Base-by-base conservation (phyloP, 2,329 filamentous ascomycete species). In the Xylaria hypoxylon region DNA sequence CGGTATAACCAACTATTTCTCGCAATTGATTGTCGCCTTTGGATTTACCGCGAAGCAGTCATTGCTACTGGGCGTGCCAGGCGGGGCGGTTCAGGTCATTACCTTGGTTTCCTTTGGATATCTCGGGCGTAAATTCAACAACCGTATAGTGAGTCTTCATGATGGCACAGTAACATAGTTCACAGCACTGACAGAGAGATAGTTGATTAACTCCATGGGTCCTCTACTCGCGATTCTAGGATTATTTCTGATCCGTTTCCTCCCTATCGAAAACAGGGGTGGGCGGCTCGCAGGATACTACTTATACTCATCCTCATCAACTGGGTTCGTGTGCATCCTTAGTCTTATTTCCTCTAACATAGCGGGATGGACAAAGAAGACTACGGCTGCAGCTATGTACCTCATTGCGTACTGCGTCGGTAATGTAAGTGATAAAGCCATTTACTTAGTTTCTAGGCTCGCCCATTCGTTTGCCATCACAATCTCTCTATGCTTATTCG, bases 241-340 rank as follows among this genome's bases (percentile, higher is more conserved):
- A 47, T 85, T 90, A 79, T 78, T 89, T 0, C 81, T 91, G n/a
- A 88, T 92, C 64, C 85, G 90, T 10, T 87, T 86, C 2, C 79
- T 92, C 3, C 87, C 88, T 0, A 74, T 87, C 3, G 75, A 79
- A n/a, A 87, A 87, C 70, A 86, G 85, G 66, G 81, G 79, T 1
- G 90, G 89, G 11, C 82, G 87, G 0, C 80, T 91, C 11, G 83
- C 88, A 1, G 89, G 88, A 0, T 92, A 90, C 75, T 92, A 91
- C 77, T 78, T 92, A 57, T 90, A 87, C 0, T 84, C 87, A 72
- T 84, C 87, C 1, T 82, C 81, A 11, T 84, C 89, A 0, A 88
- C 87, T 0, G 82, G 87, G 0, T 91, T 91, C 68, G 89, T 91
- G 0, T 87, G 87, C 3, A 77, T 92, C 17, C 77, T 92, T 4